These are phyloP conservation scores for Gymnopilus dilepis DNA, from an alignment of 768 basidiomycete species.

Conservation along the genomic window DNA sequence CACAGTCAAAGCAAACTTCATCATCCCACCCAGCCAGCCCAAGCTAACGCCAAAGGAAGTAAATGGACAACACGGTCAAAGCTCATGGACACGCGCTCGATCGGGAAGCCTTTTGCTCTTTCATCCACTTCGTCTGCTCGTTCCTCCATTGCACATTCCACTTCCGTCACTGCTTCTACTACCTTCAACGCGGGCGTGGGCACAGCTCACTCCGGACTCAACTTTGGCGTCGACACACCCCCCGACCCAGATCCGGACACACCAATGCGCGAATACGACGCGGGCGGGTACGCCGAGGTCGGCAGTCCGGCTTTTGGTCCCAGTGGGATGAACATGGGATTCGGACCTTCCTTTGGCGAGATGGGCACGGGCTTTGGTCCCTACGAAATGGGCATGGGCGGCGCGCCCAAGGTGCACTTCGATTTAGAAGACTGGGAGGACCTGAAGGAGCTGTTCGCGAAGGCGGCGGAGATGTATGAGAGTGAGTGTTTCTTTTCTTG, in stretches of 20 bases:
- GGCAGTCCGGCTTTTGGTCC: background rate
- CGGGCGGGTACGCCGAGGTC: too few species aligned
- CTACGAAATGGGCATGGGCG: background rate
- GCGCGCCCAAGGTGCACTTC: slow-evolving; percentile 25
- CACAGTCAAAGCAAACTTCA: slow-evolving; percentile 22
- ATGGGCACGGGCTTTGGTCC: slow-evolving; percentile 1
- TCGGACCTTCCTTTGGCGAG: too few species aligned
- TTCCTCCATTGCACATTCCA: background rate
- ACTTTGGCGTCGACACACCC: too few species aligned
- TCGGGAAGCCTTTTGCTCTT: background rate
- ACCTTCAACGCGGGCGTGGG: too few species aligned
- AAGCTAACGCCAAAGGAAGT: too few species aligned
- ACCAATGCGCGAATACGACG: too few species aligned
- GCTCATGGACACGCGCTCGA: slow-evolving; percentile 47
- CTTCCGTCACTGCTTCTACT: background rate
- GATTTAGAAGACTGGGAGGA: slow-evolving; percentile 67
- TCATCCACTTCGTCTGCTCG: background rate
- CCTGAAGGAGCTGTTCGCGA: slow-evolving; percentile 65
- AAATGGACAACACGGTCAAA: slow-evolving; percentile 38
- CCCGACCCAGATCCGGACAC: too few species aligned
- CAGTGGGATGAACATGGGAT: too few species aligned
- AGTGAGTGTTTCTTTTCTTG: slow-evolving; percentile 40
- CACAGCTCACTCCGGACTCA: too few species aligned
- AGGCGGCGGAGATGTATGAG: slow-evolving; percentile 63
- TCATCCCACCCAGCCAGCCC: too few species aligned